phyloP scores from a whole-genome alignment of 148 eudicot species.

The Camellia japonica region DNA sequence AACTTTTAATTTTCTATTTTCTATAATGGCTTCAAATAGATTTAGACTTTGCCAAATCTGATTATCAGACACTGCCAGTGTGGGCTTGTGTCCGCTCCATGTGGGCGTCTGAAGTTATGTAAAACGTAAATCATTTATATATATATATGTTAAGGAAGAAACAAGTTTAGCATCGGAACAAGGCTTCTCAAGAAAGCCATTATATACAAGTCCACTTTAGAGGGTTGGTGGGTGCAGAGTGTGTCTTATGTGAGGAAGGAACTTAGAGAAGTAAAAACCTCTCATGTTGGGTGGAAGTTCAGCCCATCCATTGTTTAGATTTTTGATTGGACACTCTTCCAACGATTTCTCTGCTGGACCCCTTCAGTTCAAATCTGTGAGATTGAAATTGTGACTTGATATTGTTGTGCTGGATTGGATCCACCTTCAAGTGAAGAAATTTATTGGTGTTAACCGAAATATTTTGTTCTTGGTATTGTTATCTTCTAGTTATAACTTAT shows the following conservation, averaged over 20 bases:
- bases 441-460: too few relatives aligned
- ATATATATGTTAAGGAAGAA: neutral
- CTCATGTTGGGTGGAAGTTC: neutral
- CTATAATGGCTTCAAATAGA: too few relatives aligned
- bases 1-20: neutral
- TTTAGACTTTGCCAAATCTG: neutral
- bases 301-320: neutral
- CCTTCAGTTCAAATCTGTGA: too few relatives aligned
- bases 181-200: neutral
- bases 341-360: too few relatives aligned
- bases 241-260: neutral
- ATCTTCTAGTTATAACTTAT: too few relatives aligned
- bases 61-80: neutral
- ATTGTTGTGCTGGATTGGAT: too few relatives aligned
- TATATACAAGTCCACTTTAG: neutral
- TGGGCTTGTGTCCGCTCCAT: neutral
- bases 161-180: neutral
- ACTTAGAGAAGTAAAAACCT: neutral
- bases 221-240: neutral
- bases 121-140: too few relatives aligned
- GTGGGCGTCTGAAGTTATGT: neutral
- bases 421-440: too few relatives aligned
- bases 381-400: too few relatives aligned
- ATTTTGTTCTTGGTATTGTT: too few relatives aligned
- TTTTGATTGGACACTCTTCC: neutral